phyloP scores from a whole-genome alignment of 495 filamentous ascomycete species.

The Tuber magnatum region DNA sequence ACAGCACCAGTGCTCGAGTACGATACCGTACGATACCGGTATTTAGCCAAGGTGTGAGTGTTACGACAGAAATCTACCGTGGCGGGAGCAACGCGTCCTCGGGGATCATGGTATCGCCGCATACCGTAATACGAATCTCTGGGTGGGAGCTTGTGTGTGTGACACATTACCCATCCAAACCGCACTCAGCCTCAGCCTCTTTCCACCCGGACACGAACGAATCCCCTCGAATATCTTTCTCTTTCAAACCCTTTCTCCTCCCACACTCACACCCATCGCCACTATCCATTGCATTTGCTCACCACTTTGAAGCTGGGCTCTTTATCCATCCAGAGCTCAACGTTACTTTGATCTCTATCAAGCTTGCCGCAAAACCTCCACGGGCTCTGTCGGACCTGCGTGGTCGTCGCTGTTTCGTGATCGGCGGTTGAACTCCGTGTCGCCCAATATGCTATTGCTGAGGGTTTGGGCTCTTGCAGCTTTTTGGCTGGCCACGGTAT shows the following conservation, averaged over 20 bases:
- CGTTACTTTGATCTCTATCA: slow-evolving; percentile 7
- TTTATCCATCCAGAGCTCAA: slow-evolving; percentile 6
- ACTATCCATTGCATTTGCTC: slow-evolving; percentile 21
- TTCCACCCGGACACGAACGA: not conserved
- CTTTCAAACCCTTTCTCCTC: not conserved
- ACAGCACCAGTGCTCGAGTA: too few relatives aligned
- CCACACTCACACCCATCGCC: slow-evolving; percentile 17
- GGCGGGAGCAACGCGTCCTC: not conserved
- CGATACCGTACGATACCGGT: not conserved
- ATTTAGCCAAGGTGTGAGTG: not conserved
- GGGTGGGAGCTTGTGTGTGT: not conserved
- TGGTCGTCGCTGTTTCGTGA: slow-evolving; percentile 15
- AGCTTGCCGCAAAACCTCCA: slow-evolving; percentile 4
- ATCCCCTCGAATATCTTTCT: not conserved
- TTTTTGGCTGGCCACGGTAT: slow-evolving; percentile 24
- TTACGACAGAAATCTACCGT: not conserved
- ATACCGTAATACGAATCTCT: not conserved
- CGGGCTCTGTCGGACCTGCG: slow-evolving; percentile 9
- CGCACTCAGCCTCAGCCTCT: slow-evolving; percentile 1
- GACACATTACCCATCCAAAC: not conserved
- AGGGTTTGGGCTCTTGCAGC: slow-evolving; percentile 33
- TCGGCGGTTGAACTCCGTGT: slow-evolving; percentile 22
- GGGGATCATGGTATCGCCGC: not conserved
- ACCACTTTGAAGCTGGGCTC: slow-evolving; percentile 24
- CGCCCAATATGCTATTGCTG: slow-evolving; percentile 39